phyloP scores from a whole-genome alignment of 2,329 filamentous ascomycete genomes.

The Talaromyces amestolkiae region DNA sequence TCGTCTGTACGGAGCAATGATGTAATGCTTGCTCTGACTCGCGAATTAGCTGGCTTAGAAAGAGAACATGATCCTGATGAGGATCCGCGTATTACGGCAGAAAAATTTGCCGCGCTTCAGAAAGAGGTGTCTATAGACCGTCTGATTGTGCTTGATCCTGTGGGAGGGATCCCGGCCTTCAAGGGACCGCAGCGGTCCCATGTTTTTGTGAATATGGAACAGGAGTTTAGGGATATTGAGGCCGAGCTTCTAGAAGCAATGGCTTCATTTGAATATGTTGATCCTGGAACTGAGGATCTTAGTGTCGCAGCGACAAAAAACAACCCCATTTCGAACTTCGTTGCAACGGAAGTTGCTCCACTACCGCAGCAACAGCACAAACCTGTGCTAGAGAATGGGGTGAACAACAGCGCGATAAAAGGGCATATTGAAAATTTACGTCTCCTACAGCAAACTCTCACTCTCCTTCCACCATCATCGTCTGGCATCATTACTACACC shows the following conservation, averaged over 20 bases:
- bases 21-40: constrained; percentile 72
- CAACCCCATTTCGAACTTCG: constrained; percentile 48
- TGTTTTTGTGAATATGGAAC: constrained; percentile 89
- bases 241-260: constrained; percentile 53
- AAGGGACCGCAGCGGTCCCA: constrained; percentile 62
- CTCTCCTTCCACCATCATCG: constrained; percentile 75
- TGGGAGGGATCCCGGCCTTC: constrained; percentile 76
- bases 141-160: constrained; percentile 81
- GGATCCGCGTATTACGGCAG: constrained; percentile 40
- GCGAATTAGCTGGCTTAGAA: constrained; percentile 69
- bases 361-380: constrained; percentile 23
- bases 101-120: constrained; percentile 42
- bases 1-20: constrained; percentile 58
- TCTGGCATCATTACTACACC: constrained; percentile 89
- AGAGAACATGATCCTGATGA: constrained; percentile 45
- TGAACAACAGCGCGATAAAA: constrained; percentile 30
- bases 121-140: constrained; percentile 70
- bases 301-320: constrained; percentile 29
- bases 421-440: constrained; percentile 69
- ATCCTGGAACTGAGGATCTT: neutral
- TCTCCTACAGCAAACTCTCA: constrained; percentile 67
- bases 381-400: neutral
- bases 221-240: constrained; percentile 73
- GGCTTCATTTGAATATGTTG: constrained; percentile 18
- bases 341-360: constrained; percentile 30